A percentile compares a stretch with the other conserved stretches of the same genome.
Evolutionary conservation across 2,329 filamentous ascomycete species (phyloP).

Genomic region (Neonectria magnoliae): DNA sequence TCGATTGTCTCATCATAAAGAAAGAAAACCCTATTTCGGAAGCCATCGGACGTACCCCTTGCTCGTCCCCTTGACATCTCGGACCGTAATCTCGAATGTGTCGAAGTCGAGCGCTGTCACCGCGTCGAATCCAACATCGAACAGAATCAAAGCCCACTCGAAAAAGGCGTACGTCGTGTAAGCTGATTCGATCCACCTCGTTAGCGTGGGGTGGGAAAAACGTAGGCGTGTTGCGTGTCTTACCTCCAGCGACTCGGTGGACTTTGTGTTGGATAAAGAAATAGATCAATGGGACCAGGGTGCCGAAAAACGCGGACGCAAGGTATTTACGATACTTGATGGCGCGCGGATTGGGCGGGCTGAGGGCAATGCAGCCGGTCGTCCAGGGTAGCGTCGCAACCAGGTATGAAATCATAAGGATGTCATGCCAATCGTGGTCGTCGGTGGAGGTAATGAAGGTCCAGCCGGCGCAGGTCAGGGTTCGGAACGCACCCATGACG

Average conservation of each 20-base stretch:
- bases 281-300: constrained; percentile 89
- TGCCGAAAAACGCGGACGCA: constrained; percentile 86
- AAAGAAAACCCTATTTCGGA: constrained; percentile 74
- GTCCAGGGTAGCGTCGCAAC: constrained; percentile 97
- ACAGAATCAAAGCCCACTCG: constrained; percentile 93
- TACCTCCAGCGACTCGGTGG: constrained; percentile 91
- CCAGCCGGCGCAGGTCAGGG: constrained; percentile 95
- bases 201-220: constrained; percentile 24
- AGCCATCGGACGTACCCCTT: constrained; percentile 99
- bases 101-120: constrained; percentile 93
- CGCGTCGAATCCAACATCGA: constrained; percentile 96
- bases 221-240: constrained; percentile 43
- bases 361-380: constrained; percentile 85
- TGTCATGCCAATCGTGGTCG: constrained; percentile 98
- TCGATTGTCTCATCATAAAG: constrained; percentile 32
- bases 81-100: constrained; percentile 86
- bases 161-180: constrained; percentile 99
- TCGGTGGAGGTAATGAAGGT: constrained; percentile 98
- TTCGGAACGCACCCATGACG: constrained; percentile 83
- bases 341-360: constrained; percentile 83
- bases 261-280: constrained; percentile 99
- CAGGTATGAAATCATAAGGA: constrained; percentile 99
- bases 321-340: constrained; percentile 91
- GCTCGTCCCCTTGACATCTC: constrained; percentile 87
- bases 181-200: constrained; percentile 61